Evolutionary conservation across 495 filamentous ascomycete species (phyloP).

Genomic region (Penicillium desertorum): DNA sequence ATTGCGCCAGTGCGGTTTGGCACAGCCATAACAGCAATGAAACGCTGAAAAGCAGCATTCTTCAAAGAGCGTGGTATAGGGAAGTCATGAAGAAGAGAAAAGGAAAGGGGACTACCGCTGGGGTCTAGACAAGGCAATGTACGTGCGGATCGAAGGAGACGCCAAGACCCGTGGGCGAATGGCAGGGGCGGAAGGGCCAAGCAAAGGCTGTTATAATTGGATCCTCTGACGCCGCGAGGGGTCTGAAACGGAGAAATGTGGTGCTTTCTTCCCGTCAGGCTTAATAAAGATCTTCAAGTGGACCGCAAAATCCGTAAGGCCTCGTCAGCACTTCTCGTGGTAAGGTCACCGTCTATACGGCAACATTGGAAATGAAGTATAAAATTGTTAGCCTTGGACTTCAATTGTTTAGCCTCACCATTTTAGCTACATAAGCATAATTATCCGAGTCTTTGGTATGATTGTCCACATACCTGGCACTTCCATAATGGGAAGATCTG

Average conservation of each 20-base stretch:
- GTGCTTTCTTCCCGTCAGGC: background rate
- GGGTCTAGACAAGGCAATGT: conserved; percentile 7
- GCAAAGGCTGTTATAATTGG: conserved; percentile 6
- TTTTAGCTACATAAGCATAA: background rate
- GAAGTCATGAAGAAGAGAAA: background rate
- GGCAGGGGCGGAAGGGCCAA: background rate
- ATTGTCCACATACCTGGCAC: background rate
- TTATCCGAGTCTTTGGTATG: background rate
- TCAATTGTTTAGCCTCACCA: background rate
- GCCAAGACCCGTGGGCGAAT: conserved; percentile 1
- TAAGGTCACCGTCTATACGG: background rate
- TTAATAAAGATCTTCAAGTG: background rate
- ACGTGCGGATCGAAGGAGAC: conserved; percentile 3
- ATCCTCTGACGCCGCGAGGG: background rate
- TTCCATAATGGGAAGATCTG: background rate
- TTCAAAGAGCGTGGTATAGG: conserved; percentile 5
- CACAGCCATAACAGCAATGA: conserved; percentile 13
- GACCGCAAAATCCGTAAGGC: conserved; percentile 2
- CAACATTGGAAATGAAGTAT: background rate
- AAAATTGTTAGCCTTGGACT: background rate
- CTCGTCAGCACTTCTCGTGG: conserved; percentile 6
- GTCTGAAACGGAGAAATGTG: conserved; percentile 8
- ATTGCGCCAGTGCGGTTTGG: conserved; percentile 12
- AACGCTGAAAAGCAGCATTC: conserved; percentile 6
- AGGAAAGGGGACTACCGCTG: background rate